Evolutionary conservation across 768 basidiomycete species (phyloP).

Genomic region (Xerocomellus intermedius): DNA sequence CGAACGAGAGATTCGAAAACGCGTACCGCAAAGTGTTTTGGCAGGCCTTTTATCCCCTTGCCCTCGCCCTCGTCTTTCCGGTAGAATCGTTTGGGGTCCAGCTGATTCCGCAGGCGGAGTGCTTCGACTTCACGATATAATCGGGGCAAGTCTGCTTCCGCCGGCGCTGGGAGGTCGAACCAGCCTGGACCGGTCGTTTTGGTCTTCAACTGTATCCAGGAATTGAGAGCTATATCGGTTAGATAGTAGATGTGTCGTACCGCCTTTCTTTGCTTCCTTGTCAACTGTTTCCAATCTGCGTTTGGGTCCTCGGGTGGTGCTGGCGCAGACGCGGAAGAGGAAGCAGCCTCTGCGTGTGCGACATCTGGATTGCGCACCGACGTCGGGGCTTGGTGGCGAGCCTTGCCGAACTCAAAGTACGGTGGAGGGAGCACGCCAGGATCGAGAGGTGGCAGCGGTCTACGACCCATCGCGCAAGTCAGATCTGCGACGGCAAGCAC

Average conservation of each 20-base stretch:
- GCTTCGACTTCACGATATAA: conserved; percentile 86
- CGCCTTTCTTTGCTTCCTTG: conserved; percentile 69
- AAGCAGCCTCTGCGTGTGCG: conserved; percentile 49
- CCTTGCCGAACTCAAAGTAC: conserved; percentile 57
- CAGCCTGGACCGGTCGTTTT: conserved; percentile 78
- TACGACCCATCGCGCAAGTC: conserved; percentile 24
- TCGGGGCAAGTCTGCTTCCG: conserved; percentile 74
- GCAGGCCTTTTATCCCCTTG: conserved; percentile 78
- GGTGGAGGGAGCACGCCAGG: conserved; percentile 61
- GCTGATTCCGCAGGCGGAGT: conserved; percentile 77
- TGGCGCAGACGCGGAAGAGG: conserved; percentile 49
- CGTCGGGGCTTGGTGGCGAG: conserved; percentile 43
- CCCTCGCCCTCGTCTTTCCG: conserved; percentile 83
- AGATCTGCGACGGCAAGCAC: neutral
- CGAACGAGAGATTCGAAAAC: neutral
- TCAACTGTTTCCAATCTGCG: conserved; percentile 63
- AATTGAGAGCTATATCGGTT: neutral
- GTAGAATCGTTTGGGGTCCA: conserved; percentile 93
- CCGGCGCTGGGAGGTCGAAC: conserved; percentile 86
- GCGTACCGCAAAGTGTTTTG: conserved; percentile 88
- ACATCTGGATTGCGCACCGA: conserved; percentile 61
- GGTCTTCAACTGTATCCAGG: conserved; percentile 51
- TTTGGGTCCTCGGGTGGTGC: conserved; percentile 63
- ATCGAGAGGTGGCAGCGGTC: conserved; percentile 62
- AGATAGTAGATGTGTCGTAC: conserved; percentile 38